Conservation (phyloP, 768 basidiomycete species). For the Naganishia vaughanmartiniae region DNA sequence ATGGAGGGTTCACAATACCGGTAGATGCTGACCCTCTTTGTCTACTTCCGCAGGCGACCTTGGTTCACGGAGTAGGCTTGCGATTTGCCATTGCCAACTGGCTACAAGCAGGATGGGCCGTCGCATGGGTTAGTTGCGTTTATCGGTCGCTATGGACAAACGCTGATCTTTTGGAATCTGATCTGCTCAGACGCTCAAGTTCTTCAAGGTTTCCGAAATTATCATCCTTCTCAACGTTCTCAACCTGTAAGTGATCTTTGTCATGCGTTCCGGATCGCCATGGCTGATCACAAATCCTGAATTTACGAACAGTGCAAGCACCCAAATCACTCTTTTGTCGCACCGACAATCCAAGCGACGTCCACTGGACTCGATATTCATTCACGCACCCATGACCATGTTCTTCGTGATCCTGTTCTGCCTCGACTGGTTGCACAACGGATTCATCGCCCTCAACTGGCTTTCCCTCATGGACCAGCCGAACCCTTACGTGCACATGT, state of each 20-base stretch:
- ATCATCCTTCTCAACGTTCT: slow-evolving; percentile 69
- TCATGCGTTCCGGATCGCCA: neutral
- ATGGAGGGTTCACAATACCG: neutral
- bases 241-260: slow-evolving; percentile 55
- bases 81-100: slow-evolving; percentile 75
- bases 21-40: neutral
- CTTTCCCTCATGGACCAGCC: slow-evolving; percentile 59
- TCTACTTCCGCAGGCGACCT: slow-evolving; percentile 57
- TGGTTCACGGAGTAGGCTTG: slow-evolving; percentile 76
- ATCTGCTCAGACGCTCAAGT: slow-evolving; percentile 61
- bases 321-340: slow-evolving; percentile 71
- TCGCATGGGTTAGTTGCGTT: slow-evolving; percentile 58
- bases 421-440: slow-evolving; percentile 61
- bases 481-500: slow-evolving; percentile 63
- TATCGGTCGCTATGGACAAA: neutral
- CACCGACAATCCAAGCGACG: slow-evolving; percentile 57
- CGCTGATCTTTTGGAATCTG: neutral
- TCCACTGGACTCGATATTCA: slow-evolving; percentile 74
- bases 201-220: slow-evolving; percentile 73
- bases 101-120: slow-evolving; percentile 74
- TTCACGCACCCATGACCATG: slow-evolving; percentile 72
- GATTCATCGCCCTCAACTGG: slow-evolving; percentile 69
- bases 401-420: slow-evolving; percentile 61
- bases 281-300: neutral
- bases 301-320: slow-evolving; percentile 58